Evolutionary conservation across 2,329 filamentous ascomycete genomes (phyloP), one percentile per base, ranked within the genome.

Genomic region (Periglandula ipomoeae): DNA sequence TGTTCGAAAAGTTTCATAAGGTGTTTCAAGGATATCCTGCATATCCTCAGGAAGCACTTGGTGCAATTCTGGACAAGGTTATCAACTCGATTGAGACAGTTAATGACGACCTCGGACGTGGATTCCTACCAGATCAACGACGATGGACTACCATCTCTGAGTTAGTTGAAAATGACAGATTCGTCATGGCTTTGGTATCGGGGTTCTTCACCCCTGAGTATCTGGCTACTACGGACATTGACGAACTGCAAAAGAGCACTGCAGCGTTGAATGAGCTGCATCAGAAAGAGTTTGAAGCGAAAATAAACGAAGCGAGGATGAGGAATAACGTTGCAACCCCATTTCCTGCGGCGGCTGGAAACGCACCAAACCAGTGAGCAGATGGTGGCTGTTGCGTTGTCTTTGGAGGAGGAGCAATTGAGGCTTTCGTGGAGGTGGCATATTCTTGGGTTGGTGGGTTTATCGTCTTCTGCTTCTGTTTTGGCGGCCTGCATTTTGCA

Each of bases 121-220:
- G 65, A 2, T 59, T 65, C 45, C 47, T 67, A 4, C 58, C 56
- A 2, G 64, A 70, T 47, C 56, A 58, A n/a, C 50, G 54, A 7
- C 68, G 63, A 23, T 70, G 68, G 68, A 61, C 58, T n/a, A 50
- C 56, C 9, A 57, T 70, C 0, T 43, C 53, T 17, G 53, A 54
- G 11, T 46, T 67, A 8, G 51, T 62, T 4, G 48, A 43, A 1
- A 50, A 61, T 9, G 50, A 61, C 4, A 59, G 61, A 15, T 65
- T 71, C 51, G 59, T 61, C 17, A 52, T 59, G 4, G 63, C 61
- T 1, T 49, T 65, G 2, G 49, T 62, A 8, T 55, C 55, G 1
- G 62, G 62, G 0, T 48, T 53, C 3, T 49, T 66, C 2, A 53
- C 56, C 3, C 51, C 63, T 0, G 35, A 52, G 0, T 65, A 56